These are phyloP conservation scores for Aureoboletus auriporus DNA, from an alignment of 768 basidiomycete genomes.

Conservation along the genomic window DNA sequence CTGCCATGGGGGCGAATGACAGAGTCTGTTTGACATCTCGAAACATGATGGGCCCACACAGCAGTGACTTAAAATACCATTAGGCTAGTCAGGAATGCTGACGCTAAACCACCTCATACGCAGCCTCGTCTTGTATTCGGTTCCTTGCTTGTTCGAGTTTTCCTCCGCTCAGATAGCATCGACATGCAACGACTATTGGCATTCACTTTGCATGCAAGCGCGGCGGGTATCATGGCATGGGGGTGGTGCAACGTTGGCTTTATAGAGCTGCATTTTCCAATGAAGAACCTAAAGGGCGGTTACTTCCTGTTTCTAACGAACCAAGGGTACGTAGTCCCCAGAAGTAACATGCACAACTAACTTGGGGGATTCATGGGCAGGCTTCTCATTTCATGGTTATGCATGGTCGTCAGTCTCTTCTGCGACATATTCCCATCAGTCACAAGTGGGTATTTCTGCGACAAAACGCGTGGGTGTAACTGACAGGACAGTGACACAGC, in stretches of 20 bases:
- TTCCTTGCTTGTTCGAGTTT: too few relatives aligned
- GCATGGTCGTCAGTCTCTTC: slow-evolving; percentile 37
- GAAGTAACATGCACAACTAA: background rate
- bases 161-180: too few relatives aligned
- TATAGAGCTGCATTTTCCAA: slow-evolving; percentile 23
- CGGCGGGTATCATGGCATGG: slow-evolving; percentile 33
- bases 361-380: background rate
- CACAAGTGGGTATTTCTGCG: slow-evolving; percentile 24
- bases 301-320: slow-evolving; percentile 75
- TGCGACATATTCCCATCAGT: slow-evolving; percentile 40
- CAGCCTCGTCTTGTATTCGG: too few relatives aligned
- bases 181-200: slow-evolving; percentile 12
- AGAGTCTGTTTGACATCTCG: too few relatives aligned
- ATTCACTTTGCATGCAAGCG: slow-evolving; percentile 30
- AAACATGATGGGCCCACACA: too few relatives aligned
- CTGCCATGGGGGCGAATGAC: too few relatives aligned
- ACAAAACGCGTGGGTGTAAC: background rate
- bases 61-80: too few relatives aligned
- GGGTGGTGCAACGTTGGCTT: slow-evolving; percentile 26
- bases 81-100: too few relatives aligned
- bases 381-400: slow-evolving; percentile 36
- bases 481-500: background rate
- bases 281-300: slow-evolving; percentile 54
- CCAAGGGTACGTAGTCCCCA: slow-evolving; percentile 47
- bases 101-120: too few relatives aligned